Evolutionary conservation across 345 rosid genomes (phyloP).

Genomic region (Citrus australasica): DNA sequence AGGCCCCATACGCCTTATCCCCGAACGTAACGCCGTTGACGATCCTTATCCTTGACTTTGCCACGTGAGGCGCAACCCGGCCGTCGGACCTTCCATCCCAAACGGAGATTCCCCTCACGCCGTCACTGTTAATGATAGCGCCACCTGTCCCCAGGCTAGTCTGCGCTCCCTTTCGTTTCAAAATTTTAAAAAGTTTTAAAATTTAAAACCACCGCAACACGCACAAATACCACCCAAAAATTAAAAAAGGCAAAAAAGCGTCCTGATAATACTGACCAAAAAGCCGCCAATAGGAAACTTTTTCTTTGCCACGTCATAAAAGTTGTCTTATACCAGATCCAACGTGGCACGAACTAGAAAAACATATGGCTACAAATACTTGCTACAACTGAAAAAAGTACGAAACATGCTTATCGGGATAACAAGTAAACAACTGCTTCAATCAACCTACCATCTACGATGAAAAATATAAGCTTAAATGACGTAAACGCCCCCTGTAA

Average conservation of each 20-base stretch:
- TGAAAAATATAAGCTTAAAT: not conserved
- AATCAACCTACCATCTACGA: not conserved
- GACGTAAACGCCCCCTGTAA: constrained; percentile 11
- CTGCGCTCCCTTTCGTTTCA: constrained; percentile 1
- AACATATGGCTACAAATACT: constrained; percentile 8
- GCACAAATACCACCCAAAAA: not conserved
- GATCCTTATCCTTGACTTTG: not conserved
- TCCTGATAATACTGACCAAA: constrained; percentile 29
- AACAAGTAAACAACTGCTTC: not conserved
- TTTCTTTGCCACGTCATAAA: constrained; percentile 27
- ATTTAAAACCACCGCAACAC: not conserved
- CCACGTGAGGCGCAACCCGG: constrained; percentile 7
- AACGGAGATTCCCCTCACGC: constrained; percentile 25
- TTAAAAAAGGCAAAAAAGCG: not conserved
- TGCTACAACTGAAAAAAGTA: not conserved
- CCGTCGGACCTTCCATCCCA: constrained; percentile 16
- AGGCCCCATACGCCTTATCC: constrained; percentile 11
- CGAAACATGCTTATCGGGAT: constrained; percentile 23
- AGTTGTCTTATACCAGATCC: not conserved
- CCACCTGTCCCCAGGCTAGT: not conserved
- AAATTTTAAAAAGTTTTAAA: not conserved
- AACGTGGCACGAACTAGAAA: constrained; percentile 14
- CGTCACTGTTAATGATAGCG: constrained; percentile 19
- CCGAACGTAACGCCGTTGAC: constrained; percentile 28
- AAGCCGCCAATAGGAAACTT: constrained; percentile 32